Percentiles rank a stretch among this genome's conserved stretches.
Conservation (phyloP, 2,329 filamentous ascomycete species). For the Diaporthe batatas region DNA sequence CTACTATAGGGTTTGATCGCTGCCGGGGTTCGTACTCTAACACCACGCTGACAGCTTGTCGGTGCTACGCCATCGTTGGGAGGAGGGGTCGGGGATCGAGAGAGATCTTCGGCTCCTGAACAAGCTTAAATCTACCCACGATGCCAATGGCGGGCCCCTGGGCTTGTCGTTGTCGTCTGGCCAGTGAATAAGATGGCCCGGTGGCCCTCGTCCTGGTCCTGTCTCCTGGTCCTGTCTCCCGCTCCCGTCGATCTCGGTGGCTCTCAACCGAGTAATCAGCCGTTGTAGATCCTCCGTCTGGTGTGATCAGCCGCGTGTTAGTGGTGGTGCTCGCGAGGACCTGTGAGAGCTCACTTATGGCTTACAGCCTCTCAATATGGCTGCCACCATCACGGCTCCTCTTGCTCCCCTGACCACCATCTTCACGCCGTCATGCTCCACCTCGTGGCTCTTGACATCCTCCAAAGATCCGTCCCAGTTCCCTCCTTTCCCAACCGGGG, state of each 20-base stretch:
- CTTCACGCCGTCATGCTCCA: conserved; percentile 56
- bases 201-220: conserved; percentile 28
- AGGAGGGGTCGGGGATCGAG: conserved; percentile 13
- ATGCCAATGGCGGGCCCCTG: background rate
- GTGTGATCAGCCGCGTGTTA: conserved; percentile 17
- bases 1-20: conserved; percentile 30
- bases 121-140: conserved; percentile 31
- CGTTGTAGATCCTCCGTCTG: conserved; percentile 12
- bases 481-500: conserved; percentile 52
- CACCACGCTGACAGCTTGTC: conserved; percentile 24
- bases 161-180: background rate
- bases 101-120: conserved; percentile 26
- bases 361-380: conserved; percentile 25
- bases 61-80: conserved; percentile 23
- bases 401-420: conserved; percentile 57
- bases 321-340: conserved; percentile 12
- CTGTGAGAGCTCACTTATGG: background rate
- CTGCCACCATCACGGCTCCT: conserved; percentile 45
- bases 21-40: conserved; percentile 2
- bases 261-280: conserved; percentile 5
- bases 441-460: conserved; percentile 56
- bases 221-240: conserved; percentile 3
- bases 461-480: conserved; percentile 55
- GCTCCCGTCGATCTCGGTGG: conserved; percentile 28
- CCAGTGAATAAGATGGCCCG: conserved; percentile 24